Conservation (phyloP, 208 protist species). For the Histomonas meleagridis region DNA sequence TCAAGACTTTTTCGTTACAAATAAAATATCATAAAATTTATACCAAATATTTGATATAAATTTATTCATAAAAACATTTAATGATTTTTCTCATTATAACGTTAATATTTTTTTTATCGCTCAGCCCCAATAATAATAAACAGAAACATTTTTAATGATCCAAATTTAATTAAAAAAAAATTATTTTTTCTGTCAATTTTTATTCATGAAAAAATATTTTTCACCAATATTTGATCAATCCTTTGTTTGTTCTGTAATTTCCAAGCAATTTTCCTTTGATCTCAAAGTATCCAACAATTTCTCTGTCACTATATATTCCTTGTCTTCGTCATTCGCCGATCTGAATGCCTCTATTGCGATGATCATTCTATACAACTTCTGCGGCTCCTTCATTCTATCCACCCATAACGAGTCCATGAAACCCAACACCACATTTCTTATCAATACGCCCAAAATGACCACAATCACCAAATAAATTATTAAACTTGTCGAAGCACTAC, state of each 20-base stretch:
- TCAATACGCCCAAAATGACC: neutral
- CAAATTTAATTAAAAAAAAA: too few species aligned
- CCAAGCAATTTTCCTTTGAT: neutral
- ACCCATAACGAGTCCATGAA: neutral
- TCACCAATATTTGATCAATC: neutral
- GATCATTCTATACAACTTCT: neutral
- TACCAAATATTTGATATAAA: too few species aligned
- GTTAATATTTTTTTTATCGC: too few species aligned
- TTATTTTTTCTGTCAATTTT: too few species aligned
- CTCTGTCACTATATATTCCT: neutral
- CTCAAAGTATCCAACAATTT: neutral
- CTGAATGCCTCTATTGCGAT: neutral
- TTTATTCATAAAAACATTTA: too few species aligned
- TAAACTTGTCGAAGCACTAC: neutral
- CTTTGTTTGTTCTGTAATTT: neutral
- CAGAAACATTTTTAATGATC: too few species aligned
- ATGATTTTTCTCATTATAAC: too few species aligned
- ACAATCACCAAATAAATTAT: constrained; percentile 24
- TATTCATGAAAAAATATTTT: too few species aligned
- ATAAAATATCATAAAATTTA: too few species aligned
- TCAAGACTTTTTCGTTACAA: too few species aligned
- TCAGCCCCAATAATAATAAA: too few species aligned
- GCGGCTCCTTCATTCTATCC: neutral
- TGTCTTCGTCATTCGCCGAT: neutral
- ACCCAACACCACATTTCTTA: neutral